These are phyloP conservation scores for Basidiobolus heterosporus DNA, from an alignment of 371 early-diverging fungal species.

Conservation along the genomic window DNA sequence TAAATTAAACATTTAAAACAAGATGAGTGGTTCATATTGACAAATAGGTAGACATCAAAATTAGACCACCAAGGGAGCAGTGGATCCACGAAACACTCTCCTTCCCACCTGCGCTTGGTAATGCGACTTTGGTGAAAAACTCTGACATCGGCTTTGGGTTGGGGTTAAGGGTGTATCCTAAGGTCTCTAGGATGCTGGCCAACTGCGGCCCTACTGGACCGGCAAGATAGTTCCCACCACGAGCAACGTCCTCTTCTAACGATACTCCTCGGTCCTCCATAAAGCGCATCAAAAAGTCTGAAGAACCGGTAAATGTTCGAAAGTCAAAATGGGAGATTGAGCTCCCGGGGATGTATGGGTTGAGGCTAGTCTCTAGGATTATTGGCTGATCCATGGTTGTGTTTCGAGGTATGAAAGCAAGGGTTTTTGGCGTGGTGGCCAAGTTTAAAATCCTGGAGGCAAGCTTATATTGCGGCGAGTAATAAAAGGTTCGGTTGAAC, in stretches of 20 bases:
- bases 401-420: conserved; percentile 3
- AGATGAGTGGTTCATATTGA: too few relatives aligned
- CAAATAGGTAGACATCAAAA: too few relatives aligned
- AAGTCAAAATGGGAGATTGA: conserved; percentile 32
- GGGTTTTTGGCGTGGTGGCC: conserved; percentile 3
- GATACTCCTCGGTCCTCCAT: conserved; percentile 16
- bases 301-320: conserved; percentile 12
- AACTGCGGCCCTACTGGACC: conserved; percentile 27
- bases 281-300: conserved; percentile 36
- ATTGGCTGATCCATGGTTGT: conserved; percentile 1
- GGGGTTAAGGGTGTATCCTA: conserved; percentile 17
- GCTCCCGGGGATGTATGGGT: conserved; percentile 18
- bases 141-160: background rate
- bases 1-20: too few relatives aligned
- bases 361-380: conserved; percentile 15
- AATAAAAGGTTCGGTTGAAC: conserved; percentile 1
- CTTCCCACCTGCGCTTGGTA: too few relatives aligned
- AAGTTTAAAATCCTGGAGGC: conserved; percentile 8
- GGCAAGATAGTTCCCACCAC: conserved; percentile 5
- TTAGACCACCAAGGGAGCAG: too few relatives aligned
- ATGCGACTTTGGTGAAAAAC: too few relatives aligned
- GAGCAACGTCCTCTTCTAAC: conserved; percentile 6
- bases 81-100: too few relatives aligned
- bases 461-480: conserved; percentile 3
- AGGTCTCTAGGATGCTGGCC: conserved; percentile 11